Conservation (phyloP, 768 basidiomycete species). For the Podaxis sp. region DNA sequence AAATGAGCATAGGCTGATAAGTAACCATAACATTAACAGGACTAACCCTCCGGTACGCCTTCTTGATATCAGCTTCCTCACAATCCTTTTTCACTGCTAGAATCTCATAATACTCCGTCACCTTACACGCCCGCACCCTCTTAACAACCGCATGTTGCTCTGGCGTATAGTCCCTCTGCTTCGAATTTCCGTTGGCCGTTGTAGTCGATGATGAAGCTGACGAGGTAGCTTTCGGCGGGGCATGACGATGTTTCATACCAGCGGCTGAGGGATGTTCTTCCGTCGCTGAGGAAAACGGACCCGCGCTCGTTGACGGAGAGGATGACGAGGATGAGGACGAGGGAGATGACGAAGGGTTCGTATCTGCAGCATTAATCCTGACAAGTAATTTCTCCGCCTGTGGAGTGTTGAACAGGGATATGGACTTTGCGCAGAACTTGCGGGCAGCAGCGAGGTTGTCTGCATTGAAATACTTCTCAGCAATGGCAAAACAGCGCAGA, state of each 20-base stretch:
- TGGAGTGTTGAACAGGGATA: slow-evolving; percentile 74
- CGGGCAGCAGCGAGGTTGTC: slow-evolving; percentile 74
- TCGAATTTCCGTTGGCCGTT: slow-evolving; percentile 57
- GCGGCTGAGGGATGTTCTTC: slow-evolving; percentile 75
- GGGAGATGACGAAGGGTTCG: slow-evolving; percentile 25
- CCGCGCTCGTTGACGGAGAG: slow-evolving; percentile 33
- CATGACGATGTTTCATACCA: slow-evolving; percentile 61
- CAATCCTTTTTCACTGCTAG: slow-evolving; percentile 74
- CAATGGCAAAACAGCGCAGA: slow-evolving; percentile 72
- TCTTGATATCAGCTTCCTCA: slow-evolving; percentile 84
- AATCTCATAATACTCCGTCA: slow-evolving; percentile 92
- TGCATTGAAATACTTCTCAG: slow-evolving; percentile 66
- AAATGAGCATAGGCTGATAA: neutral
- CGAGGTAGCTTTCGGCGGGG: slow-evolving; percentile 10
- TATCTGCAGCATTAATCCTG: slow-evolving; percentile 54
- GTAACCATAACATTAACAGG: neutral
- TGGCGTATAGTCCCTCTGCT: slow-evolving; percentile 82
- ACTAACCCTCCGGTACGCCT: slow-evolving; percentile 90
- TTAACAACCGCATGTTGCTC: slow-evolving; percentile 84
- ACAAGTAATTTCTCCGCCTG: slow-evolving; percentile 68
- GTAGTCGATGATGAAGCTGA: slow-evolving; percentile 20
- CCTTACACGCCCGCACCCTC: slow-evolving; percentile 79
- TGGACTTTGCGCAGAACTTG: slow-evolving; percentile 87
- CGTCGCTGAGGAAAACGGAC: slow-evolving; percentile 36
- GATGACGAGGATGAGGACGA: slow-evolving; percentile 37